Conservation (phyloP, 2,329 filamentous ascomycete species). For the Aurifilum marmelostoma region DNA sequence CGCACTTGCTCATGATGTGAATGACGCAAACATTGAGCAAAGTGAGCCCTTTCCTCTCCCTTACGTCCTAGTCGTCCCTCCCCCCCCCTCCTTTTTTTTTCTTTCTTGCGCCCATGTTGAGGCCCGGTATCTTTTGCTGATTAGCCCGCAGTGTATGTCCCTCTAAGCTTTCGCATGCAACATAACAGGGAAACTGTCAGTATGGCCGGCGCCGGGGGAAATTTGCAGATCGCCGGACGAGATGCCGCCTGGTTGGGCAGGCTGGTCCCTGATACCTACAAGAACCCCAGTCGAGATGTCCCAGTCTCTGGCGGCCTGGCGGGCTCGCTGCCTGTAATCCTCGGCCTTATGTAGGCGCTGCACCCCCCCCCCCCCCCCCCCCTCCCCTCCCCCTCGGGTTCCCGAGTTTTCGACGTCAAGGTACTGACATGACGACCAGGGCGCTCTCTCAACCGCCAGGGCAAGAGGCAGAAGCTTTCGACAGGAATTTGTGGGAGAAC, state of each 20-base stretch:
- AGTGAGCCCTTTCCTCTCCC: background rate
- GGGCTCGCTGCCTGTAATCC: constrained; percentile 9
- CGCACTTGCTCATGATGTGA: background rate
- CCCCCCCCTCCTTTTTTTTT: background rate
- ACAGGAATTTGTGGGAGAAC: background rate
- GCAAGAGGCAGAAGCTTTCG: constrained; percentile 1
- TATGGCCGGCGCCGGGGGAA: background rate
- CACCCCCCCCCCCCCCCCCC: too few species aligned
- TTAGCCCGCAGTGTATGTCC: background rate
- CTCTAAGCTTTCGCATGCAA: background rate
- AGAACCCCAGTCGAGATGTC: background rate
- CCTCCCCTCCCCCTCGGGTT: too few species aligned
- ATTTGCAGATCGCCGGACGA: background rate
- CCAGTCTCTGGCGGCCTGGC: background rate
- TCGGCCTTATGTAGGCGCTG: constrained; percentile 7
- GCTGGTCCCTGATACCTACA: constrained; percentile 10
- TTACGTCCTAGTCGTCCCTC: background rate
- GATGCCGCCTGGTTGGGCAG: constrained; percentile 9
- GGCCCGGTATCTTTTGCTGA: background rate
- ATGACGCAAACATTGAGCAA: background rate
- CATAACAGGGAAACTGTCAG: background rate
- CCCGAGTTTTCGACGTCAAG: background rate
- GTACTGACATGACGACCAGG: background rate
- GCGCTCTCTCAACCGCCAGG: background rate
- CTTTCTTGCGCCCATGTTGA: background rate